Evolutionary conservation across 257 asterid genomes (phyloP).

Genomic region (Parsonsia alboflavescens): DNA sequence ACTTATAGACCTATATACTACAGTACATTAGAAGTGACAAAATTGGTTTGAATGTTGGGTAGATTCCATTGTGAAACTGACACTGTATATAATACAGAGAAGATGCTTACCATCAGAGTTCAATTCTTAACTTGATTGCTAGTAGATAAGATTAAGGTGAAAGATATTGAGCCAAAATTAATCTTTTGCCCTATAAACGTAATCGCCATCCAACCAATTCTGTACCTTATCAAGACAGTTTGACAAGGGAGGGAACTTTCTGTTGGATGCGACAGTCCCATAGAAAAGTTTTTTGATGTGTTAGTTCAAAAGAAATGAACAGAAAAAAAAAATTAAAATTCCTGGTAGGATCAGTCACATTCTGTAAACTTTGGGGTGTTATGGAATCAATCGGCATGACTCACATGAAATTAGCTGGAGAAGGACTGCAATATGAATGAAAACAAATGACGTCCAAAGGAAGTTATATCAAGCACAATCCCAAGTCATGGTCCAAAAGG

Average conservation of each 20-base stretch:
- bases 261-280: neutral
- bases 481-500: neutral
- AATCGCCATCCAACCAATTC: neutral
- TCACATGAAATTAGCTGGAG: neutral
- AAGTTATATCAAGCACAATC: neutral
- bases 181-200: neutral
- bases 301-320: neutral
- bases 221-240: neutral
- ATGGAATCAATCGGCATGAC: neutral
- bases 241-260: neutral
- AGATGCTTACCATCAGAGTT: neutral
- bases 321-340: neutral
- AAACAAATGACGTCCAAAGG: neutral
- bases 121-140: neutral
- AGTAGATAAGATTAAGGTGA: neutral
- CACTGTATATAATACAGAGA: no score
- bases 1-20: no score
- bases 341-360: neutral
- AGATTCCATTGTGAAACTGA: neutral
- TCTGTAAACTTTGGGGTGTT: neutral
- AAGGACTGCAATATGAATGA: neutral
- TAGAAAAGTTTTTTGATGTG: neutral
- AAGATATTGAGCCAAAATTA: neutral
- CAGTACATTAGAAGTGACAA: no score
- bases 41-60: neutral